Evolutionary conservation across 108 stramenopile species (phyloP), one percentile per base, ranked within the genome.

Genomic region (Fragilaria crotonensis): DNA sequence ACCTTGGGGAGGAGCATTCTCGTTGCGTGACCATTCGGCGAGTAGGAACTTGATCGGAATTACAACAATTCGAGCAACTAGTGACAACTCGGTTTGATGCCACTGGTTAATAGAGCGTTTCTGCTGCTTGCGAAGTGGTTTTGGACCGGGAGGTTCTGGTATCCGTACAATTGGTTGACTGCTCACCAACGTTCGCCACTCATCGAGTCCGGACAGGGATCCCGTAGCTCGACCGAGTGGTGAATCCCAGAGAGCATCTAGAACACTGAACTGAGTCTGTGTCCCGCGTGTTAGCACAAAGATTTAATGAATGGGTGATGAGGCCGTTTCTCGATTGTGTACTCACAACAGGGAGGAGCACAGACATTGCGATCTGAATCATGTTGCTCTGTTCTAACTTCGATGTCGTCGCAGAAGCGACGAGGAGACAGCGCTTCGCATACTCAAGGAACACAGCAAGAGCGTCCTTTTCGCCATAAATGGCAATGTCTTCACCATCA

Each of bases 341-440:
- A 72, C 84, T 78, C 73, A 85, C 81, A 48, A 88, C 50, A 22
- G 90, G 90, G 25, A 93, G 63, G 48, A 93, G 36, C 28, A 89
- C 58, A 52, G 84, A 85, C 55, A 93, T 47, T 17, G 77, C 66
- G 20, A 54, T 27, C 25, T 70, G 68, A 7, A 85, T 4, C 1
- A 76, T 45, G 21, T 55, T 30, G 45, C 63, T 57, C n/a, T n/a
- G n/a, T n/a, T n/a, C n/a, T n/a, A n/a, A n/a, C 49, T 64, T 67
- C 33, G 58, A 59, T 14, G 36, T 55, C 25, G 62, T 51, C 30
- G 63, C 62, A 22, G 64, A 50, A n/a, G 78, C 75, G 32, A 77
- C 54, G 27, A 63, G 30, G 4, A 85, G 69, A 52, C 83, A 84
- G 4, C 77, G 30, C 25, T 44, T 52, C 33, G 87, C 80, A 59